Conservation (phyloP, 495 filamentous ascomycete species). For the Xylaria castorea region DNA sequence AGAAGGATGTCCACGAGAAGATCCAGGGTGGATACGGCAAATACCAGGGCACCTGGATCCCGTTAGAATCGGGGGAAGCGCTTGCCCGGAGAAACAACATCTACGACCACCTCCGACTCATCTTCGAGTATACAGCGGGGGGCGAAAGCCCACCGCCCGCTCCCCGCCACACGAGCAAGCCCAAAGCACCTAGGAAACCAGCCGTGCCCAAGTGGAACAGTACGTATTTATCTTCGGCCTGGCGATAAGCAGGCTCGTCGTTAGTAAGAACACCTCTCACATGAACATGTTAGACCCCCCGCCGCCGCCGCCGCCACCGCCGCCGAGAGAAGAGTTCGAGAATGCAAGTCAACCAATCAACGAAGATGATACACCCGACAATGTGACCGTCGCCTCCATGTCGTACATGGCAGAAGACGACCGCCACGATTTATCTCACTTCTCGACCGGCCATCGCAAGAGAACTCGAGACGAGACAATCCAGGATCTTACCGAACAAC, state of each 20-base stretch:
- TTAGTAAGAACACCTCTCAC: constrained; percentile 21
- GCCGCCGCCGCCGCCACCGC: constrained; percentile 32
- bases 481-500: constrained; percentile 74
- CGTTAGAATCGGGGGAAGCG: constrained; percentile 76
- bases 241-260: background rate
- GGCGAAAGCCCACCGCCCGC: constrained; percentile 89
- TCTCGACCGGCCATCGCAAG: constrained; percentile 73
- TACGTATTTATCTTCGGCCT: constrained; percentile 38
- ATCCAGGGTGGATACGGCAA: constrained; percentile 98
- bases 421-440: constrained; percentile 69
- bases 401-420: constrained; percentile 86
- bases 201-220: constrained; percentile 61
- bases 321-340: constrained; percentile 53
- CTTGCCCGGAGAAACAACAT: constrained; percentile 88
- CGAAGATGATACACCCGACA: constrained; percentile 83
- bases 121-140: constrained; percentile 89
- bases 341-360: constrained; percentile 64
- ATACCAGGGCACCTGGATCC: constrained; percentile 99
- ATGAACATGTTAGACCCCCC: constrained; percentile 39
- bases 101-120: constrained; percentile 77
- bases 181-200: constrained; percentile 69
- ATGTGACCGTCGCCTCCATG: constrained; percentile 76
- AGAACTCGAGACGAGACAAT: constrained; percentile 74
- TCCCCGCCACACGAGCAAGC: constrained; percentile 86
- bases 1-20: constrained; percentile 95